Base-by-base conservation (phyloP, 305 asterid species). In the Fraxinus angustifolia region DNA sequence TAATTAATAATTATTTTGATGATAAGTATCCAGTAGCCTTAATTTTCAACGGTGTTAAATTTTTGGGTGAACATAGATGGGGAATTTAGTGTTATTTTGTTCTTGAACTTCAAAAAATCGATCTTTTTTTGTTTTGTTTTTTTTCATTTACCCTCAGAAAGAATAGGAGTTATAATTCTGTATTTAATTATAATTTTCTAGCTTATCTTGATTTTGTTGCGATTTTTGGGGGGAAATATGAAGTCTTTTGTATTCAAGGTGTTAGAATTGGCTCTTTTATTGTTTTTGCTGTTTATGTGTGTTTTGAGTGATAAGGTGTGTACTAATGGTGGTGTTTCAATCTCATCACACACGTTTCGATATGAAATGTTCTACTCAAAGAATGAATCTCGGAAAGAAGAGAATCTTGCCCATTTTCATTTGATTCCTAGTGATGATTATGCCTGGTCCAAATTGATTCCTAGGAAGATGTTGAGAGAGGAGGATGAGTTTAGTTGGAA, bases 341-440 rank as follows among this genome's bases (percentile, higher is more conserved):
- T 87, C 56, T 62, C 85, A 75, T 93, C 99, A 8, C 97, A 95
- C 90, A 87, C 93, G 28, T 83, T 85, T 73, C 91, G 94, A 12
- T 87, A 91, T 78, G 89, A 88, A 68, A 83, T 87, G 79, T 81
- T 91, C 75, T 75, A 83, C 78, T 87, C 92, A 28, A 83, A 77
- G 4, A 90, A 93, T 83, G 88, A 83, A 31, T 91, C 93, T 10
- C 82, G 78, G 89, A 93, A 87, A 81, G 56, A 86, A 74, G 92
- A 89, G 84, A 82, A 85, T 83, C 80, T 84, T 72, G 85, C 84
- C 56, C 93, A 91, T 83, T 83, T 90, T 87, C 97, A 91, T 81
- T 82, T 93, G 87, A 86, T 86, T 73, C 94, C 94, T 30, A 88
- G 91, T 33, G 97, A 93, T 80, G 94, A 95, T 62, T 87, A 85